Base-by-base conservation (phyloP, 345 rosid species). In the Rubroshorea leprosula region DNA sequence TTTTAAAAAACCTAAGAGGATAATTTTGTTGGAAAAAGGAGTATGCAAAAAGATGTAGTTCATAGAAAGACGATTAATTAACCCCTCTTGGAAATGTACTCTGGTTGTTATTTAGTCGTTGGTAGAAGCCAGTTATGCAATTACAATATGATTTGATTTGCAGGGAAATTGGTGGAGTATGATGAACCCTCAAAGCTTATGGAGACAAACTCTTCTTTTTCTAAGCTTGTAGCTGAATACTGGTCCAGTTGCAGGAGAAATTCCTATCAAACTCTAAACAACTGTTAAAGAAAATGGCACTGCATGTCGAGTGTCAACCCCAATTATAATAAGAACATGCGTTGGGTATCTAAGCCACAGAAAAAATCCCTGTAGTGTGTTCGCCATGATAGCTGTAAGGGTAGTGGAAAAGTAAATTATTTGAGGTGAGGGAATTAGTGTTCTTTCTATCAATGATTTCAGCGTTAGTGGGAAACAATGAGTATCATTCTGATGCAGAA, bases 401-500 rank as follows among this genome's bases (percentile, higher is more conserved):
- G n/a, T n/a, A n/a, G n/a, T n/a, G 44, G 68, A 69, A 26, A 87
- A 87, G 71, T 82, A 82, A 13, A 84, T 87, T 52, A 56, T 87
- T 60, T 70, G n/a, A 84, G 7, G 91, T 87, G 54, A 87, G 91
- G 55, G 91, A 84, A 58, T 91, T 77, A 78, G 87, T 87, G 57
- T 91, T 84, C 26, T 87, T 79, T 66, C 95, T 87, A 48, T 67
- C 89, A 2, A 72, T 53, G 61, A 81, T 80, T 47, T 83, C 83
- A 53, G 66, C 43, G 51, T 76, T 84, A 62, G 51, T 84, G 86
- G 90, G 81, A 78, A 61, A 39, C 1, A 43, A 6, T 10, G 6
- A 18, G 35, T 23, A 11, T 27, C n/a, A n/a, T n/a, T n/a, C n/a
- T n/a, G n/a, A n/a, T n/a, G n/a, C n/a, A n/a, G n/a, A n/a, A 27